These are phyloP conservation scores for Aspergillus baeticus DNA, from an alignment of 495 filamentous ascomycete species.

Conservation along the genomic window DNA sequence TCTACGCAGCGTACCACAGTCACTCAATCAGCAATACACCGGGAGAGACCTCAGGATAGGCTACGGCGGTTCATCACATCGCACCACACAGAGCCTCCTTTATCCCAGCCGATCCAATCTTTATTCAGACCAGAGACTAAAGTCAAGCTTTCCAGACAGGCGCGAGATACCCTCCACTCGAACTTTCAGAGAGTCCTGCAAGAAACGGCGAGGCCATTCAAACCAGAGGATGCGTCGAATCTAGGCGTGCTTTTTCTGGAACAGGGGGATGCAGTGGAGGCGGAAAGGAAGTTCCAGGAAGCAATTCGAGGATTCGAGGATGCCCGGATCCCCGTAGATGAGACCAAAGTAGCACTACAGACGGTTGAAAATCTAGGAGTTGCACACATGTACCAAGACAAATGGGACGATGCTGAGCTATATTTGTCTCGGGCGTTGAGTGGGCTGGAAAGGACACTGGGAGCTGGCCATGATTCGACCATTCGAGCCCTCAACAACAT, in stretches of 20 bases:
- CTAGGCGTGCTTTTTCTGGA: not conserved
- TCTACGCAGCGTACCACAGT: not conserved
- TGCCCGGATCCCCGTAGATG: not conserved
- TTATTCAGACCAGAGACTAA: not conserved
- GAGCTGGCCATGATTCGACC: not conserved
- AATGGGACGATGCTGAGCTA: not conserved
- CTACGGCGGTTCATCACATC: not conserved
- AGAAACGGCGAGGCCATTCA: not conserved
- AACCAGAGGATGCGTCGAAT: not conserved
- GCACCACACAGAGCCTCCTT: not conserved
- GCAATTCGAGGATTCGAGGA: not conserved
- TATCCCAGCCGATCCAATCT: not conserved
- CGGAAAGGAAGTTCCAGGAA: not conserved
- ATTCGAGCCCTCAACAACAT: not conserved
- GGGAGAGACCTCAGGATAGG: not conserved
- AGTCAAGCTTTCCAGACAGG: not conserved
- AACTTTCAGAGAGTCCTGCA: not conserved
- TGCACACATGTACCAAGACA: not conserved
- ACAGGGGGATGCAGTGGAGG: not conserved
- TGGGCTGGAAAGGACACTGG: not conserved
- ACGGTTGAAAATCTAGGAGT: not conserved
- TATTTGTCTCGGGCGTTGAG: not conserved
- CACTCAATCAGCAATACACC: not conserved
- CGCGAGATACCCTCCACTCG: not conserved
- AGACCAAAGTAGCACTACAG: not conserved